Evolutionary conservation across 352 stramenopile species (phyloP).

Genomic region (Pythium grandisporangium): DNA sequence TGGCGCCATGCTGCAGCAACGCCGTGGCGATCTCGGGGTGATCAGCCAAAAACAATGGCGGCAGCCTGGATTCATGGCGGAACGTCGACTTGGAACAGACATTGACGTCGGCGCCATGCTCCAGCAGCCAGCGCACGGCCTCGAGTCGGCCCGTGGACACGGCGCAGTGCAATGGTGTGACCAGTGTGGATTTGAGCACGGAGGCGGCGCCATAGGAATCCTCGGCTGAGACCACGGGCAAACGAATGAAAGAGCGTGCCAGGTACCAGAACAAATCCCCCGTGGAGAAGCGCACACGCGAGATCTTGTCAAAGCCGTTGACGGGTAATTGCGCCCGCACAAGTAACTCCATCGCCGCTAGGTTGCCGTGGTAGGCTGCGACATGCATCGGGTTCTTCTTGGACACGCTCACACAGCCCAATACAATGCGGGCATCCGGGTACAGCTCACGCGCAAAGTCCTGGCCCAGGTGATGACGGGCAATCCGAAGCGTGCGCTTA

Average conservation of each 20-base stretch:
- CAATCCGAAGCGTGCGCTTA: constrained; percentile 43
- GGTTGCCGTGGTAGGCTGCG: constrained; percentile 69
- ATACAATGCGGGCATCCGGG: constrained; percentile 47
- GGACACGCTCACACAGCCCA: constrained; percentile 63
- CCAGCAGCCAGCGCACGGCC: constrained; percentile 63
- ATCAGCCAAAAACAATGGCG: constrained; percentile 73
- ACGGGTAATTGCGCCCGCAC: constrained; percentile 43
- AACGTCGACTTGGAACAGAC: constrained; percentile 68
- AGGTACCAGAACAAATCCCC: constrained; percentile 82
- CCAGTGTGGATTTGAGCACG: constrained; percentile 63
- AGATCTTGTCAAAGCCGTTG: constrained; percentile 78
- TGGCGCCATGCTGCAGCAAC: constrained; percentile 49
- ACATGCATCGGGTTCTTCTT: constrained; percentile 84
- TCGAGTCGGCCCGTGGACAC: constrained; percentile 66
- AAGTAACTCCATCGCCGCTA: constrained; percentile 60
- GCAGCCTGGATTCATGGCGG: constrained; percentile 49
- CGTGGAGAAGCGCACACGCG: constrained; percentile 61
- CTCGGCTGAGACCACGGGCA: constrained; percentile 53
- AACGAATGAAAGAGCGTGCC: constrained; percentile 56
- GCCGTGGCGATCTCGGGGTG: constrained; percentile 74
- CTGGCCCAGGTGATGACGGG: constrained; percentile 32
- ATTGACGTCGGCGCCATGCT: constrained; percentile 68
- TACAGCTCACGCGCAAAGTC: constrained; percentile 59
- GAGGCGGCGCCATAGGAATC: constrained; percentile 44
- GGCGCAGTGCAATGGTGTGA: constrained; percentile 70